Percentiles rank a stretch among this genome's conserved stretches.
These are phyloP conservation scores for Solanum dulcamara DNA, from an alignment of 257 asterid genomes.

Conservation along the genomic window DNA sequence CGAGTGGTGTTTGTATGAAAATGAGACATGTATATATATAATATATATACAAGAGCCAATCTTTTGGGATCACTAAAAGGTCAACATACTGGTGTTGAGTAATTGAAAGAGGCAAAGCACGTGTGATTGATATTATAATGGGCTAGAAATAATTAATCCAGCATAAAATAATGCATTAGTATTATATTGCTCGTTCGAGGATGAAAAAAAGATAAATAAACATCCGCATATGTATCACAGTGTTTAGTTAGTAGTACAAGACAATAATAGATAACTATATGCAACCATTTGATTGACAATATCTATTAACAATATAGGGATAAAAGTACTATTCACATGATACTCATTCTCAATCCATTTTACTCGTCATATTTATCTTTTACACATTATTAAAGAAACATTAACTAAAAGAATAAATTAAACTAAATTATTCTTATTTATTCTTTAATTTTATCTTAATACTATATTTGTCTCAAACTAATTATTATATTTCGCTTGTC, in stretches of 20 bases:
- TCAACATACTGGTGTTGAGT: constrained; percentile 13
- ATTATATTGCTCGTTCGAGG: not conserved
- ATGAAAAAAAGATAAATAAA: not conserved
- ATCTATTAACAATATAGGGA: not conserved
- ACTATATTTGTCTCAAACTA: no score
- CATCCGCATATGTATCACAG: not conserved
- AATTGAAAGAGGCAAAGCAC: constrained; percentile 34
- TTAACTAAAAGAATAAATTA: no score
- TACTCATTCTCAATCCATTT: no score
- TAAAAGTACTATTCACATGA: no score
- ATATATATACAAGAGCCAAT: constrained; percentile 33
- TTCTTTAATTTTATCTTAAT: no score
- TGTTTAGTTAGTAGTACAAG: not conserved
- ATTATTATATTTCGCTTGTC: no score
- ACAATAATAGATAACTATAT: not conserved
- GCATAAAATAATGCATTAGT: not conserved
- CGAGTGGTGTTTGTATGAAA: constrained; percentile 13
- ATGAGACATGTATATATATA: constrained; percentile 35
- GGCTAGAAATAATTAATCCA: not conserved
- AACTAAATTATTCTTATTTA: no score
- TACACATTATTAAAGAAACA: not conserved
- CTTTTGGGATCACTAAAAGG: constrained; percentile 31
- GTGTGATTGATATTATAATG: constrained; percentile 13
- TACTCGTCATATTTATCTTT: no score
- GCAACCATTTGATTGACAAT: no score